phyloP scores from a whole-genome alignment of 768 basidiomycete genomes.

The Artomyces pyxidatus region DNA sequence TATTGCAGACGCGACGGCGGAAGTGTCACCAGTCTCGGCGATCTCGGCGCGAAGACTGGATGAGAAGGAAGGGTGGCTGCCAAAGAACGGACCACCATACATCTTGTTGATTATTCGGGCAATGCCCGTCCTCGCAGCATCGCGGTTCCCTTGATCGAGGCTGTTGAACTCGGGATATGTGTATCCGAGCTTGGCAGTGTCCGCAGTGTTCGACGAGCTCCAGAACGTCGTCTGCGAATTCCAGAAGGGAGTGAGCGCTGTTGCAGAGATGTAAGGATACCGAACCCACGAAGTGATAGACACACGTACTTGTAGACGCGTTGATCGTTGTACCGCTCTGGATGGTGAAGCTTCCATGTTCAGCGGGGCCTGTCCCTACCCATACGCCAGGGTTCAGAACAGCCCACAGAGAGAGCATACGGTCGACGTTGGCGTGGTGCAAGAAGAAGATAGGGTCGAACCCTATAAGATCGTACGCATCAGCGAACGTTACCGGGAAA shows the following conservation, averaged over 20 bases:
- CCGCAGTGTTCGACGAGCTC: slow-evolving; percentile 26
- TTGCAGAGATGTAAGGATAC: not conserved
- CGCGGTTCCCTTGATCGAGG: slow-evolving; percentile 23
- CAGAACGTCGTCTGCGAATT: slow-evolving; percentile 29
- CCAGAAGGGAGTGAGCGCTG: slow-evolving; percentile 43
- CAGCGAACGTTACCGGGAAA: too few species aligned
- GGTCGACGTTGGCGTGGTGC: slow-evolving; percentile 47
- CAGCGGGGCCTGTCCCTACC: slow-evolving; percentile 22
- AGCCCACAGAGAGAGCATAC: slow-evolving; percentile 41
- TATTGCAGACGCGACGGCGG: too few species aligned
- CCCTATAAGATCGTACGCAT: slow-evolving; percentile 28
- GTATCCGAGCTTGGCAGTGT: slow-evolving; percentile 29
- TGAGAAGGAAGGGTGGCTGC: too few species aligned
- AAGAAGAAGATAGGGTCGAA: slow-evolving; percentile 49
- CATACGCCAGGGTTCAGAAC: slow-evolving; percentile 36
- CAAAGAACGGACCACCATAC: slow-evolving; percentile 20
- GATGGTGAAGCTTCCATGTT: slow-evolving; percentile 10
- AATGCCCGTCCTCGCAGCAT: slow-evolving; percentile 25
- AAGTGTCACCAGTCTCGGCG: too few species aligned
- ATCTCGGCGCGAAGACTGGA: too few species aligned
- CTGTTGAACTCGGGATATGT: slow-evolving; percentile 44
- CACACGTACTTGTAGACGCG: not conserved
- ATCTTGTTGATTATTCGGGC: slow-evolving; percentile 26
- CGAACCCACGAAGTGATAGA: not conserved
- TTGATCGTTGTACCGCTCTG: not conserved